Evolutionary conservation across 345 rosid genomes (phyloP), one percentile per base, ranked within the genome.

Genomic region (Arabidopsis arenosa): DNA sequence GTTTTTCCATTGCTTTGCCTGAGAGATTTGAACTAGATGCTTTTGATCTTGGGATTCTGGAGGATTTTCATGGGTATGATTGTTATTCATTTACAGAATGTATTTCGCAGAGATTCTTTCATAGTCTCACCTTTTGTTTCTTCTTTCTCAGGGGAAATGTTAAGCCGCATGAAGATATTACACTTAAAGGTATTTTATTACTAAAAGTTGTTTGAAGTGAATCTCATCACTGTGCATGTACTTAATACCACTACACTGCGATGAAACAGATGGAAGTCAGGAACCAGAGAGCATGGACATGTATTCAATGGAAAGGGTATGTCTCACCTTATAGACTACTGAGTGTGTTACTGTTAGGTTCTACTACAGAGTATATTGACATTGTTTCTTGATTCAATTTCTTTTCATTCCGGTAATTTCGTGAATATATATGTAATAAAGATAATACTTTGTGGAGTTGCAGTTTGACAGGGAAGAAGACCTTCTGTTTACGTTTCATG

Each of bases 1-100:
- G 33, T 72, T 72, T 78, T 15, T 78, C 85, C 32, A 89, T 95
- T 66, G 86, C 77, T 17, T 61, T 84, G 32, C 99, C 99, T 8
- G 82, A 83, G 64, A 85, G 85, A n/a, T 92, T 92, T 49, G 96
- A 92, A 53, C 88, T 92, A 2, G 97, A 92, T 84, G 93, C 97
- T 78, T 95, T 95, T 86, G 93, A 95, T 76, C 86, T 92, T 36
- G 99, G 83, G 68, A 80, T 92, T 61, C 75, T 83, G 39, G 99
- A 89, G 45, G 93, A 88, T 76, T 43, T 48, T 74, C 79, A 55
- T 55, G 79, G 86, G 98, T 90, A 83, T 76, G 86, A 74, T 78
- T 78, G 45, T 73, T 58, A 39, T 11, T 58, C 63, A 40, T 33
- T 28, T 68, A 57, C 9, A 45, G 9, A 49, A 44, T 28, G 55